These are phyloP conservation scores for Reticulascus tulasneorum DNA, from an alignment of 2,329 filamentous ascomycete genomes.

Conservation along the genomic window DNA sequence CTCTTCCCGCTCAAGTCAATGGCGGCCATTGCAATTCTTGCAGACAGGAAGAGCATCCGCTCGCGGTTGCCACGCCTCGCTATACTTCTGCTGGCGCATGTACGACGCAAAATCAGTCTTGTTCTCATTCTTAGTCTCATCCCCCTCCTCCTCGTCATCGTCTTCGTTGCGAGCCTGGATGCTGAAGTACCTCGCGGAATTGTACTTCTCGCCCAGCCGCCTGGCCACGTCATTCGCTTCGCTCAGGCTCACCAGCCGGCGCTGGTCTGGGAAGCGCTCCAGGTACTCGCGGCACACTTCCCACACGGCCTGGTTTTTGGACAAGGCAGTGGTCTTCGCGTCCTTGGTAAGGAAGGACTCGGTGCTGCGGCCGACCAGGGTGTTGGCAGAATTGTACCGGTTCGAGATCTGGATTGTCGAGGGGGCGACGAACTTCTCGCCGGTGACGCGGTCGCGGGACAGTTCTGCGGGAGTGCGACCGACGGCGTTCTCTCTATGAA, in stretches of 20 bases:
- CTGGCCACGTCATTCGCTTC: slow-evolving; percentile 57
- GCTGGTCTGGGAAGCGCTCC: slow-evolving; percentile 28
- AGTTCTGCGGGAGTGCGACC: slow-evolving; percentile 70
- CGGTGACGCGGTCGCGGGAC: slow-evolving; percentile 51
- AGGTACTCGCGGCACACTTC: slow-evolving; percentile 21
- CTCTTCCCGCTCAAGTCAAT: no score
- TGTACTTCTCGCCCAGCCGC: slow-evolving; percentile 48
- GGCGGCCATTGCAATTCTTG: no score
- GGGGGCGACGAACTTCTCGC: slow-evolving; percentile 27
- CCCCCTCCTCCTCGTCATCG: slow-evolving; percentile 20
- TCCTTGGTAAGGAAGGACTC: slow-evolving; percentile 10
- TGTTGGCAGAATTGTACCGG: slow-evolving; percentile 3
- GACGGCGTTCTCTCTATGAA: slow-evolving; percentile 71
- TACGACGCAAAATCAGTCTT: slow-evolving; percentile 26
- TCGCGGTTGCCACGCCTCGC: no score
- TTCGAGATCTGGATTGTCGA: slow-evolving; percentile 1
- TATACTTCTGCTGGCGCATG: neutral
- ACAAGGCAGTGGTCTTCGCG: neutral
- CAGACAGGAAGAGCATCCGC: no score
- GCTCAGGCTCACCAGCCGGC: slow-evolving; percentile 49
- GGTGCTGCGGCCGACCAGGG: slow-evolving; percentile 3
- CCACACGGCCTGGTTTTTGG: slow-evolving; percentile 10
- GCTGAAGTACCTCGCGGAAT: slow-evolving; percentile 31
- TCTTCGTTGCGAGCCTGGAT: slow-evolving; percentile 23
- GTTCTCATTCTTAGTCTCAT: slow-evolving; percentile 18